Percentiles rank a stretch among this genome's conserved stretches.
phyloP scores from a whole-genome alignment of 2,329 filamentous ascomycete genomes.

The Rutstroemia sp. region DNA sequence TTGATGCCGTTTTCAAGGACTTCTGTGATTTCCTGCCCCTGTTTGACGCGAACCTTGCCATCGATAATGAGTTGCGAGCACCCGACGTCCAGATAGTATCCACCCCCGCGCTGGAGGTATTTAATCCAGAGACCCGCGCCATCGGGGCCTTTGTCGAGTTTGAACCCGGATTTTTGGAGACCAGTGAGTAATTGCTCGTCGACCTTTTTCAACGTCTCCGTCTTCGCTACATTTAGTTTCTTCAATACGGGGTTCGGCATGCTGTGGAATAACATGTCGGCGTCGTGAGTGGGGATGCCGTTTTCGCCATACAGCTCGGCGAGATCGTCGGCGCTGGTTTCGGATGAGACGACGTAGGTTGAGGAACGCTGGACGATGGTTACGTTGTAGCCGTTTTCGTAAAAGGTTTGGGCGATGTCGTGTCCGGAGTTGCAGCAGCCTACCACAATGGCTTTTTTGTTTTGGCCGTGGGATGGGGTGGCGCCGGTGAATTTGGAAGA shows the following conservation, averaged over 20 bases:
- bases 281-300: conserved; percentile 56
- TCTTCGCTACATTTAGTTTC: conserved; percentile 43
- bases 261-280: conserved; percentile 53
- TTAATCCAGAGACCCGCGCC: conserved; percentile 47
- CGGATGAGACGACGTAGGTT: conserved; percentile 55
- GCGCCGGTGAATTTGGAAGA: conserved; percentile 54
- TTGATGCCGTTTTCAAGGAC: conserved; percentile 33
- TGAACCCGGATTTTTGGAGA: conserved; percentile 49
- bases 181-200: conserved; percentile 38
- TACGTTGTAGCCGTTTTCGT: conserved; percentile 57
- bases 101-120: conserved; percentile 52
- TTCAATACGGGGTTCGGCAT: conserved; percentile 55
- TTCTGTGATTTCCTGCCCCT: conserved; percentile 37
- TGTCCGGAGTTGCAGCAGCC: conserved; percentile 63
- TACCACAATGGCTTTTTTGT: conserved; percentile 56
- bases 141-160: conserved; percentile 47
- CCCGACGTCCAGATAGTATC: conserved; percentile 51
- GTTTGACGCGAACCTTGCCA: conserved; percentile 46
- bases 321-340: conserved; percentile 35
- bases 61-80: conserved; percentile 42
- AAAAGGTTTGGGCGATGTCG: conserved; percentile 62
- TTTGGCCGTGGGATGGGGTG: conserved; percentile 33
- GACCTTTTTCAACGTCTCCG: conserved; percentile 30
- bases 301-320: conserved; percentile 33
- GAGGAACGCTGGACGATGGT: conserved; percentile 63